Evolutionary conservation across 192 early-diverging fungal genomes (phyloP).

Genomic region (Dimargaris xerosporica): DNA sequence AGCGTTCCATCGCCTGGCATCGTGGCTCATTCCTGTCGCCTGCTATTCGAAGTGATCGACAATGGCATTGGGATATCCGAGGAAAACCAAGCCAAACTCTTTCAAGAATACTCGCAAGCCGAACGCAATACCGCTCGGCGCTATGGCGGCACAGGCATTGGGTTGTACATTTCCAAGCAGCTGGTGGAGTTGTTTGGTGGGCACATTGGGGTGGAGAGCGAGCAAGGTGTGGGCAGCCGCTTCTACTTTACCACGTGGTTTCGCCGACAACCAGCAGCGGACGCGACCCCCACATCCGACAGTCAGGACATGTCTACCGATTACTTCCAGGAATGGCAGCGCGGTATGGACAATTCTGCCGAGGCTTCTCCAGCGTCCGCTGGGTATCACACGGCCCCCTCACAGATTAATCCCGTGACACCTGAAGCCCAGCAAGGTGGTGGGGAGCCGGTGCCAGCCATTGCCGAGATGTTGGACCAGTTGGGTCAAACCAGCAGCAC

Average conservation of each 20-base stretch:
- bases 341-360: neutral
- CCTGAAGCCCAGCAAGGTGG: no score
- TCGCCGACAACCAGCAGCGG: slow-evolving; percentile 14
- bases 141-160: slow-evolving; percentile 78
- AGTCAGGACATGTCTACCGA: neutral
- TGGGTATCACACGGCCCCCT: no score
- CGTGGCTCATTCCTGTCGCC: neutral
- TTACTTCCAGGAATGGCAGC: slow-evolving; percentile 2
- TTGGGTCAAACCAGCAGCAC: no score
- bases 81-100: slow-evolving; percentile 59
- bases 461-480: no score
- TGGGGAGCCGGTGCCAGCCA: no score
- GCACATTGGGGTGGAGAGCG: slow-evolving; percentile 59
- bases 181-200: slow-evolving; percentile 66
- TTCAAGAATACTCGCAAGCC: slow-evolving; percentile 71
- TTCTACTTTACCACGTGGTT: slow-evolving; percentile 63
- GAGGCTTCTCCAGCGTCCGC: no score
- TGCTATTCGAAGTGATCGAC: slow-evolving; percentile 35
- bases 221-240: slow-evolving; percentile 52
- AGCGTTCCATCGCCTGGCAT: neutral
- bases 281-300: neutral
- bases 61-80: slow-evolving; percentile 74
- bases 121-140: slow-evolving; percentile 67
- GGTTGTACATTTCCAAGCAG: slow-evolving; percentile 67
- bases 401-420: no score